Evolutionary conservation across 257 asterid genomes (phyloP).

Genomic region (Solanum clarkiae): DNA sequence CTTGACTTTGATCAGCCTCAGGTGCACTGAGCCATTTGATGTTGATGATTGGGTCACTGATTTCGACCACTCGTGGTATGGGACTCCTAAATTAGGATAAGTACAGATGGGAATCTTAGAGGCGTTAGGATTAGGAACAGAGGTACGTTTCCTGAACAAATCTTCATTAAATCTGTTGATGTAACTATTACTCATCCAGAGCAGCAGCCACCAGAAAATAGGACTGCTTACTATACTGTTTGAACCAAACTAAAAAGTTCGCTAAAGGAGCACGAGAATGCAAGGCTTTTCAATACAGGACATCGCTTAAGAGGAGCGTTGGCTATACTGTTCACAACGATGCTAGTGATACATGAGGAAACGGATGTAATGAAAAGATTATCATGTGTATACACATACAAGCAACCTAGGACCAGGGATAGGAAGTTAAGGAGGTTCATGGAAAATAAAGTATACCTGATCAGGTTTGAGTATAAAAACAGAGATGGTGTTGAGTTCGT

Average conservation of each 20-base stretch:
- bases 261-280: slow-evolving; percentile 47
- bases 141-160: slow-evolving; percentile 40
- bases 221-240: slow-evolving; percentile 49
- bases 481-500: too few relatives aligned
- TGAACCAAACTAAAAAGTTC: slow-evolving; percentile 38
- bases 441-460: neutral
- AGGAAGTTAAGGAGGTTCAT: slow-evolving; percentile 31
- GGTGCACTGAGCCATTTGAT: slow-evolving; percentile 90
- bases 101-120: slow-evolving; percentile 92
- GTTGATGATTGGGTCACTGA: slow-evolving; percentile 93
- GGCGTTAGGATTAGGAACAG: slow-evolving; percentile 80
- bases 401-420: slow-evolving; percentile 82
- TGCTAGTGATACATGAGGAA: slow-evolving; percentile 57
- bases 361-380: slow-evolving; percentile 42
- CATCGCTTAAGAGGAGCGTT: slow-evolving; percentile 95
- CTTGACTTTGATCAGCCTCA: slow-evolving; percentile 61
- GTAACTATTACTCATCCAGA: slow-evolving; percentile 7
- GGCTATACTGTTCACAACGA: slow-evolving; percentile 68
- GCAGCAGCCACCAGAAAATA: neutral
- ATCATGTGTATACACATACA: slow-evolving; percentile 55
- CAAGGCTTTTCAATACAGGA: slow-evolving; percentile 70
- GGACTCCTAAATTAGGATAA: slow-evolving; percentile 62
- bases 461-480: too few relatives aligned
- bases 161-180: neutral
- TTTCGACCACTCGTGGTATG: slow-evolving; percentile 92